Conservation (phyloP, 306 rosid genomes). For the Glycine tomentella region DNA sequence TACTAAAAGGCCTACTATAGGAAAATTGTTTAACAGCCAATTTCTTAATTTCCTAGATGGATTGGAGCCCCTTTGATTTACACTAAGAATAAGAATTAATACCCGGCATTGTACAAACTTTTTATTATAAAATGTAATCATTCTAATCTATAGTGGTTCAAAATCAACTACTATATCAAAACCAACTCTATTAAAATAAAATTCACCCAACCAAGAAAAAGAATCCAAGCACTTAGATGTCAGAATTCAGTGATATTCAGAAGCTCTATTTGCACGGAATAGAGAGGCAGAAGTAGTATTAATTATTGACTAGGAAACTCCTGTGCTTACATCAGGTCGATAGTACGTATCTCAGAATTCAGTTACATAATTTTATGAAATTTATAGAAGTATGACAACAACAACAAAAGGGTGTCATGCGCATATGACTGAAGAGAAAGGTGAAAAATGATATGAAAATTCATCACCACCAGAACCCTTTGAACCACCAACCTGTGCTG, state of each 20-base stretch:
- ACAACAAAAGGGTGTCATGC: conserved; percentile 23
- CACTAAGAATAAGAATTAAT: background rate
- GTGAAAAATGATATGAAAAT: conserved; percentile 32
- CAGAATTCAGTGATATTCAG: background rate
- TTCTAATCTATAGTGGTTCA: conserved; percentile 6
- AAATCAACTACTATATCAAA: background rate
- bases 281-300: background rate
- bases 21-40: too few species aligned
- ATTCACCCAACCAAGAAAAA: too few species aligned
- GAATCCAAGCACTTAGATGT: background rate
- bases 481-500: conserved; percentile 49
- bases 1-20: too few species aligned
- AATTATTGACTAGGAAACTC: conserved; percentile 23
- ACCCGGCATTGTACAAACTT: too few species aligned
- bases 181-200: background rate
- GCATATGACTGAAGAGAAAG: conserved; percentile 25
- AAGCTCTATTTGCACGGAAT: conserved; percentile 29
- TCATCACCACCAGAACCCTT: conserved; percentile 38
- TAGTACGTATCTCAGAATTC: conserved; percentile 35
- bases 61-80: too few species aligned
- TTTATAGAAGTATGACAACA: conserved; percentile 7
- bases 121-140: background rate
- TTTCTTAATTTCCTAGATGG: too few species aligned
- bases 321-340: conserved; percentile 43
- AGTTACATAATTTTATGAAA: conserved; percentile 18